These are phyloP conservation scores for Aspergillus heteromorphus DNA, from an alignment of 495 filamentous ascomycete genomes.

Conservation along the genomic window DNA sequence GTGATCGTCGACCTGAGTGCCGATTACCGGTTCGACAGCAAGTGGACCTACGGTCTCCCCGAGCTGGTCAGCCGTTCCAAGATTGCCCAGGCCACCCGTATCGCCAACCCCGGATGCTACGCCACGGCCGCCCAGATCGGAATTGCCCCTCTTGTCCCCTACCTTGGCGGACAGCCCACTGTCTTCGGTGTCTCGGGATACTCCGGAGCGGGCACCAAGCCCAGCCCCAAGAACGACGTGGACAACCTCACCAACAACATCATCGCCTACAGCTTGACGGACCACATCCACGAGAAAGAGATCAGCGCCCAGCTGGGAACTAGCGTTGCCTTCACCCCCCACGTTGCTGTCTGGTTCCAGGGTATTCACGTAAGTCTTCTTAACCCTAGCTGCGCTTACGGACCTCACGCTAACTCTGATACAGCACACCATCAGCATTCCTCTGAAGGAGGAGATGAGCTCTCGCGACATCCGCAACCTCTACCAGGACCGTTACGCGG, in stretches of 20 bases:
- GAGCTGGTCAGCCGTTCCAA: constrained; percentile 74
- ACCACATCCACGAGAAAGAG: constrained; percentile 95
- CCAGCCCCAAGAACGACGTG: constrained; percentile 91
- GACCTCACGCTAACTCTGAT: constrained; percentile 13
- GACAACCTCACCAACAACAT: constrained; percentile 82
- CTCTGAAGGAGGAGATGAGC: constrained; percentile 75
- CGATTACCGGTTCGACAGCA: constrained; percentile 86
- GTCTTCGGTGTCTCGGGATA: constrained; percentile 94
- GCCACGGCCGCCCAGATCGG: constrained; percentile 94
- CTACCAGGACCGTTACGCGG: constrained; percentile 94
- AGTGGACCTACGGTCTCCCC: constrained; percentile 94
- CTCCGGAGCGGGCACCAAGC: constrained; percentile 94
- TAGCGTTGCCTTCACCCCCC: constrained; percentile 82
- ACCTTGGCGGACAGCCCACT: constrained; percentile 75
- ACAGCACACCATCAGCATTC: constrained; percentile 81
- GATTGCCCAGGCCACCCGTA: constrained; percentile 78
- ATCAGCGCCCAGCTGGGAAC: constrained; percentile 73
- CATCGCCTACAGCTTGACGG: constrained; percentile 88
- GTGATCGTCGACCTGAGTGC: constrained; percentile 91
- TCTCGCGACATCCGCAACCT: constrained; percentile 89
- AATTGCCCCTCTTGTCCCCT: constrained; percentile 75
- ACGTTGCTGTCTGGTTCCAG: constrained; percentile 97
- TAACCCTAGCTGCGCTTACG: neutral
- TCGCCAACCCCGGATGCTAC: constrained; percentile 94
- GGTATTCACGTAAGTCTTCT: constrained; percentile 63